phyloP scores from a whole-genome alignment of 2,329 filamentous ascomycete genomes.

The Aphanocladium album region DNA sequence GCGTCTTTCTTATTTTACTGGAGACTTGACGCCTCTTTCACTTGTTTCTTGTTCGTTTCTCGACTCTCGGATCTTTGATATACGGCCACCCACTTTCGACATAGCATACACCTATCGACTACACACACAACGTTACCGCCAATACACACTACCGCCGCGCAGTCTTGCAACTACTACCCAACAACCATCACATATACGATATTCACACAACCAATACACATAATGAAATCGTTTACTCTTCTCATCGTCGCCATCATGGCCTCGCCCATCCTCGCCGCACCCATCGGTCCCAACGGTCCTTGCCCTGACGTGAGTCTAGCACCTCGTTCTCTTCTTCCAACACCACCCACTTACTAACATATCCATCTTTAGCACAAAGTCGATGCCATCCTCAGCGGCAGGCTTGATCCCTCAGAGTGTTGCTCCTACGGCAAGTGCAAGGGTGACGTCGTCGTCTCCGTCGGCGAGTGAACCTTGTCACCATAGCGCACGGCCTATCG shows the following conservation, averaged over 20 bases:
- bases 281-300: conserved; percentile 27
- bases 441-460: conserved; percentile 43
- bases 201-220: not conserved
- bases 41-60: not conserved
- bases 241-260: conserved; percentile 16
- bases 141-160: no score
- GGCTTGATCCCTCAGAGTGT: conserved; percentile 43
- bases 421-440: conserved; percentile 51
- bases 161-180: no score
- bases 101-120: not conserved
- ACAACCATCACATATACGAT: not conserved
- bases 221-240: conserved; percentile 21
- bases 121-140: not conserved
- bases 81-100: not conserved
- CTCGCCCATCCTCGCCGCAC: conserved; percentile 15
- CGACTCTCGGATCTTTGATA: not conserved
- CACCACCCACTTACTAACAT: not conserved
- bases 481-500: not conserved
- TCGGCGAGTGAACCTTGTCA: conserved; percentile 27
- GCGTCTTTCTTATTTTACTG: not conserved
- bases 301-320: conserved; percentile 29
- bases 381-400: conserved; percentile 42
- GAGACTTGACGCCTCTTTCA: not conserved
- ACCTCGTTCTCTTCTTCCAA: not conserved
- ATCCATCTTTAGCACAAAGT: conserved; percentile 24